Base-by-base conservation (phyloP, 768 basidiomycete genomes). In the Mycena crocata region DNA sequence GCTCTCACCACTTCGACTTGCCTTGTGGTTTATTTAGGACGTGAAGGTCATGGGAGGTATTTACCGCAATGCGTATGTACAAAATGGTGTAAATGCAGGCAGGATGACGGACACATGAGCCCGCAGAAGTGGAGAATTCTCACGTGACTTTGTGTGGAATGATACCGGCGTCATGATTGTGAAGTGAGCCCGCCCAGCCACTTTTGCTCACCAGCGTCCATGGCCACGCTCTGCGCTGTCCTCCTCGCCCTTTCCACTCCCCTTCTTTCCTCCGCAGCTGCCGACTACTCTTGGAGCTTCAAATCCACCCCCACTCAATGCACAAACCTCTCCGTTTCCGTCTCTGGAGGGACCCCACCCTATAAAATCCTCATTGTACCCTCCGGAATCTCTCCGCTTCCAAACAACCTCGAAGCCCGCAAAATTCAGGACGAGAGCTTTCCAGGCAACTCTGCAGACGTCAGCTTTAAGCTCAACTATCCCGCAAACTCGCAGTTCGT, bases 291-390 rank as follows among this genome's bases (percentile, higher is more conserved):
- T 24, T 88, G 86, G 85, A 74, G 74, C 32, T 85, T 87, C 73
- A 66, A 78, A 24, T 64, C 71, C 32, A 66, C 84, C 26, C 91
- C 93, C 0, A 75, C 83, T 61, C 93, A 94, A 79, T 95, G 93
- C 76, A 75, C 81, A 44, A 86, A 88, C 69, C 82, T 93, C 44
- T 85, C 87, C 44, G 77, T 94, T 26, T 77, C 82, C 15, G 91
- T 91, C 40, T 67, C 70, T 24, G 84, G 83, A 34, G 91, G 91
- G 59, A 71, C 77, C 49, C 89, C 92, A 0, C 93, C 93, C 0
- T 95, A 91, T 77, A 82, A 81, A 39, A 79, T 90, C 56, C 81
- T 93, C 24, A 78, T 94, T 56, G 79, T 93, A 39, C 93, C 93
- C 1, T 86, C 83, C 72, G 93, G 92, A 5, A 80, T 90, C 5